A percentile compares a stretch with the other conserved stretches of the same genome.
Evolutionary conservation across 352 stramenopile genomes (phyloP).

Genomic region (Globisporangium canariense): DNA sequence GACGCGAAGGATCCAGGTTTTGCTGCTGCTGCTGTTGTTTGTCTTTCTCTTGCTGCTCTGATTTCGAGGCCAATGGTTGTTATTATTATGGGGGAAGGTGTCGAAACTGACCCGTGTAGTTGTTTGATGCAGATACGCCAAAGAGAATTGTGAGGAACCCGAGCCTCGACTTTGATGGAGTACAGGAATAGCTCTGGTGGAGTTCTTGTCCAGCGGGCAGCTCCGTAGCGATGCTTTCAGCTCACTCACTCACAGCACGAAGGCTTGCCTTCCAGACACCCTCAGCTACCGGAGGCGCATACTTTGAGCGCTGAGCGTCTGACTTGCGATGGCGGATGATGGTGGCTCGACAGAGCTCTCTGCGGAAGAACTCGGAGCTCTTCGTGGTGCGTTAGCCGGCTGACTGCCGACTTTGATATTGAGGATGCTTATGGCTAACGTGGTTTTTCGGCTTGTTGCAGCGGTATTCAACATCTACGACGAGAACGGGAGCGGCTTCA

Average conservation of each 20-base stretch:
- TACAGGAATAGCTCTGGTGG: not conserved
- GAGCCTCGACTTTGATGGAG: not conserved
- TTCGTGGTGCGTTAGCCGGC: conserved; percentile 41
- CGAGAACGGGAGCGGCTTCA: conserved; percentile 50
- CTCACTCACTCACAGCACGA: not conserved
- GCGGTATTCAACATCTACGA: conserved; percentile 83
- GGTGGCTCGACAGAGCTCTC: conserved; percentile 39
- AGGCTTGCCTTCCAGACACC: not conserved
- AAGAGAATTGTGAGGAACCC: not conserved
- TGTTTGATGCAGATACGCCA: too few species aligned
- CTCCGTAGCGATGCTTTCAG: not conserved
- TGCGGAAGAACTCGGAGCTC: conserved; percentile 64
- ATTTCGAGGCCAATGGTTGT: not conserved
- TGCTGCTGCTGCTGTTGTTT: not conserved
- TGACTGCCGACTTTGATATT: not conserved
- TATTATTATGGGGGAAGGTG: conserved; percentile 1
- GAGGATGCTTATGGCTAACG: not conserved
- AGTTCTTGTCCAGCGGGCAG: conserved; percentile 5
- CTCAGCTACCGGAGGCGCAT: not conserved
- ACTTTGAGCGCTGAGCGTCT: not conserved
- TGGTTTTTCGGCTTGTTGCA: conserved; percentile 14
- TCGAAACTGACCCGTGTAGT: conserved; percentile 4
- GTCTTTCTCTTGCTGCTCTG: too few species aligned
- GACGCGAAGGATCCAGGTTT: not conserved
- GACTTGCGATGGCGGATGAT: conserved; percentile 21